Percentiles rank a stretch among this genome's conserved stretches.
These are phyloP conservation scores for Cryptomeria japonica DNA, from an alignment of 75 land plant genomes.

Conservation along the genomic window DNA sequence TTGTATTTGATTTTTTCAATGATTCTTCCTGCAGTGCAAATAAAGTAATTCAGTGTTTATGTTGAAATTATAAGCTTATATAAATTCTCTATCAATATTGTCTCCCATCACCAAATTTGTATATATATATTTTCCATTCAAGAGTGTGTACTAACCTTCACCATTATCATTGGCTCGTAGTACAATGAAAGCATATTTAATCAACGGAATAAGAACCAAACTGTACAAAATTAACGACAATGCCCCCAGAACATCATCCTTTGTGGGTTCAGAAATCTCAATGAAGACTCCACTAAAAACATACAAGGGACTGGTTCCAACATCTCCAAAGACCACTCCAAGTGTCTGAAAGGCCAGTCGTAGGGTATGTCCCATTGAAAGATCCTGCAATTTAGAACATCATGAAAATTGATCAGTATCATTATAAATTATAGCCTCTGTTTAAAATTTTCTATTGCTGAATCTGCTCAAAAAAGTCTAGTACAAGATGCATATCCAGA, in stretches of 20 bases:
- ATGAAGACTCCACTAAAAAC: slow-evolving; percentile 82
- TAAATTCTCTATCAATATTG: not conserved
- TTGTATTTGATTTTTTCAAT: not conserved
- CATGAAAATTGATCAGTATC: not conserved
- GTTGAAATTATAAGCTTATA: not conserved
- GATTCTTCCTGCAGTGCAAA: not conserved
- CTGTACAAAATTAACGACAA: slow-evolving; percentile 90
- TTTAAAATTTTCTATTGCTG: not conserved
- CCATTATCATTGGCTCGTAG: slow-evolving; percentile 97
- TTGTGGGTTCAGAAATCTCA: slow-evolving; percentile 40
- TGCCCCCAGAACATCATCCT: slow-evolving; percentile 84
- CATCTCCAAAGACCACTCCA: slow-evolving; percentile 95
- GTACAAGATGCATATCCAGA: not conserved
- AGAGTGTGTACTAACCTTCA: slow-evolving; percentile 64
- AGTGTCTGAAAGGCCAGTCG: slow-evolving; percentile 83
- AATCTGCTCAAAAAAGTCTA: not conserved
- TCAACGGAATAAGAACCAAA: slow-evolving; percentile 79
- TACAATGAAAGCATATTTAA: slow-evolving; percentile 90
- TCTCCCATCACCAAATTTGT: not conserved
- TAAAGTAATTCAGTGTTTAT: not conserved
- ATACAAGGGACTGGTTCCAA: slow-evolving; percentile 95
- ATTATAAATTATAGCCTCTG: not conserved
- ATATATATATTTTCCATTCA: not conserved
- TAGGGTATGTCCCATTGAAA: slow-evolving; percentile 45
- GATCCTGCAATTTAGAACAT: slow-evolving; percentile 45